Conservation (phyloP, 768 basidiomycete genomes). For the Lentinula aciculospora region DNA sequence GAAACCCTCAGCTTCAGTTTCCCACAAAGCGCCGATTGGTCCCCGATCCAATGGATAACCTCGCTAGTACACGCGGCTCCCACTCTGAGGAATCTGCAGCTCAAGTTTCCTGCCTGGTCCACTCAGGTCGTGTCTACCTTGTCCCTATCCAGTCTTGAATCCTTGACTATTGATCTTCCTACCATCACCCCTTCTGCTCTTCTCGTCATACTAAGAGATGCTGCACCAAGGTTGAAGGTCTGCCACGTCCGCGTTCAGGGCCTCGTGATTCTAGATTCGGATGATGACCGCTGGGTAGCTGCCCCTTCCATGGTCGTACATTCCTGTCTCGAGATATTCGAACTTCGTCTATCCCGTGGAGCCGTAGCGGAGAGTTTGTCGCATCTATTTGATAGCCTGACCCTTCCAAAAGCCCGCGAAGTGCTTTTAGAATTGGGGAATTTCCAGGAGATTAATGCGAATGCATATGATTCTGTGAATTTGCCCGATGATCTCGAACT, state of each 20-base stretch:
- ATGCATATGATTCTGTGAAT: too few relatives aligned
- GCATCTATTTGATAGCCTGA: neutral
- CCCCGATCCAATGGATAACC: neutral
- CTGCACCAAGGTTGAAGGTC: neutral
- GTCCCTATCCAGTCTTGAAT: neutral
- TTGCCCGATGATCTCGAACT: neutral
- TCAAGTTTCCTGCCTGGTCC: neutral
- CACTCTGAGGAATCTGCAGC: neutral
- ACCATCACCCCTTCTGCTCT: neutral
- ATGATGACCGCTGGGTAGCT: neutral
- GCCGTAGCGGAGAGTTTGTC: neutral
- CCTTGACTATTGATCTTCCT: neutral
- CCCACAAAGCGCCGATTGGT: neutral
- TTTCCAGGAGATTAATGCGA: neutral
- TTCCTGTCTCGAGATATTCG: neutral
- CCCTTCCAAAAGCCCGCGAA: neutral
- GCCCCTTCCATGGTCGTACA: neutral
- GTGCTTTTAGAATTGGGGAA: neutral
- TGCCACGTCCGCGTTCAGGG: neutral
- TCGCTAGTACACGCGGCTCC: neutral
- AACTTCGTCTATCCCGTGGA: neutral
- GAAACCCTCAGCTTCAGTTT: neutral
- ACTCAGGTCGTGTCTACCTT: neutral
- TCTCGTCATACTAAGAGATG: neutral
- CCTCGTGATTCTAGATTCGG: neutral